These are phyloP conservation scores for Clavispora vitiphila DNA, from an alignment of 805 yeast species.

Conservation along the genomic window DNA sequence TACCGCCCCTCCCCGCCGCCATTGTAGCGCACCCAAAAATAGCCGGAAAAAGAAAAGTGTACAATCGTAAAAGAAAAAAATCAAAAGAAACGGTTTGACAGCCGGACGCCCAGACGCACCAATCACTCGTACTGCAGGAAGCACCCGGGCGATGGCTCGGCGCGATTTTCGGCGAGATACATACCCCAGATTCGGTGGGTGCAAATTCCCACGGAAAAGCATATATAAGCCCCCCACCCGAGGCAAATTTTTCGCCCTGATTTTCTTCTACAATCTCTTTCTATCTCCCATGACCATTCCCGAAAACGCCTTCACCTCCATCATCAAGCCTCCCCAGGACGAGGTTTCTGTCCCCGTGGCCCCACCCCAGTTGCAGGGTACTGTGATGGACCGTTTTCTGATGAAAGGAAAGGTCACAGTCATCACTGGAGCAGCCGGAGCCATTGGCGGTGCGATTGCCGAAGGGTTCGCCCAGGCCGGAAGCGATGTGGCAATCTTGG, in stretches of 20 bases:
- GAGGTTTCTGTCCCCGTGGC: conserved; percentile 12
- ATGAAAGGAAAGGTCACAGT: conserved; percentile 23
- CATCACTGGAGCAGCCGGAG: conserved; percentile 28
- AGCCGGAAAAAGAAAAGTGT: too few species aligned
- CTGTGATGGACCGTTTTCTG: conserved; percentile 13
- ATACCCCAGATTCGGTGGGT: neutral
- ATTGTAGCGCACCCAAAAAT: too few species aligned
- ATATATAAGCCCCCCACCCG: neutral
- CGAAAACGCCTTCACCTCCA: conserved; percentile 9
- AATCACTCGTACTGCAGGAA: neutral
- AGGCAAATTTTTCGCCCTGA: neutral
- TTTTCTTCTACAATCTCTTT: neutral
- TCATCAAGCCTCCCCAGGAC: conserved; percentile 16
- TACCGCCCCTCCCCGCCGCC: too few species aligned
- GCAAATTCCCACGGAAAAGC: neutral
- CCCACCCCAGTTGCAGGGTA: conserved; percentile 12
- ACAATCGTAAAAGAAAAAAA: neutral
- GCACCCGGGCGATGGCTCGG: neutral
- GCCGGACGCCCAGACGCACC: too few species aligned
- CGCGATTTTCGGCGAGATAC: neutral
- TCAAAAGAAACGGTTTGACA: too few species aligned
- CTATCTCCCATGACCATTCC: conserved; percentile 3
- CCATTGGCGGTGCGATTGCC: conserved; percentile 26
- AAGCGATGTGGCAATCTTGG: conserved; percentile 45
- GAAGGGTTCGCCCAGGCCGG: conserved; percentile 54